Evolutionary conservation across 2,329 filamentous ascomycete genomes (phyloP), one percentile per base, ranked within the genome.

Genomic region (Alternaria sp.): DNA sequence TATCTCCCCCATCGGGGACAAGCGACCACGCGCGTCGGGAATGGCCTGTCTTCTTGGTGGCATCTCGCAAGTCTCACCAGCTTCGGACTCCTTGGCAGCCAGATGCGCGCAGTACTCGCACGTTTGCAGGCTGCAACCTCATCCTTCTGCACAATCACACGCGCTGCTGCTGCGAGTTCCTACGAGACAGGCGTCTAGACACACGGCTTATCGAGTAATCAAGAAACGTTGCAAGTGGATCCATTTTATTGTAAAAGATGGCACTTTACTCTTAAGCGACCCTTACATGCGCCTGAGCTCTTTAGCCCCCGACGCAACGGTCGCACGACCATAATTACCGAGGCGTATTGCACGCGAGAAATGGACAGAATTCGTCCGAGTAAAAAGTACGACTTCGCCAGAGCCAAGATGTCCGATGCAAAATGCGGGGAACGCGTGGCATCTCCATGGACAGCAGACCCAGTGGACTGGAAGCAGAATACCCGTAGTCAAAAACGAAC

Each of bases 11-110:
- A 40, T 30, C 19, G 13, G 30, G 10, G 6, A 23, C 28, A 23
- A 15, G 28, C 43, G 17, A 21, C 43, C 43, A 43, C 57, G 57
- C 28, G 9, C 28, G 12, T n/a, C 21, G 10, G 25, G 28, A 49
- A 17, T n/a, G 45, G 45, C 13, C 23, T 49, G 45, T 15, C 17
- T 36, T 21, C 19, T 28, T 40, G 30, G 32, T 52, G 15, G 49
- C 49, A 52, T 30, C 36, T 52, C 49, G 30, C 49, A 52, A 36
- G 30, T 52, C 40, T 40, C 28, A 36, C 49, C 30, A 36, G 12
- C 15, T 50, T 51, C 59, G 53, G 59, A 30, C 11, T 49, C 17
- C 59, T 61, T 61, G 53, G 59, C 59, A 46, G 25, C 19, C 30
- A 52, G 49, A 52, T 36, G 30, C 49, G 21, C 30, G 30, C 49